Conservation (phyloP, 1,284 basidiomycete species). For the Mycosarcoma maydis region DNA sequence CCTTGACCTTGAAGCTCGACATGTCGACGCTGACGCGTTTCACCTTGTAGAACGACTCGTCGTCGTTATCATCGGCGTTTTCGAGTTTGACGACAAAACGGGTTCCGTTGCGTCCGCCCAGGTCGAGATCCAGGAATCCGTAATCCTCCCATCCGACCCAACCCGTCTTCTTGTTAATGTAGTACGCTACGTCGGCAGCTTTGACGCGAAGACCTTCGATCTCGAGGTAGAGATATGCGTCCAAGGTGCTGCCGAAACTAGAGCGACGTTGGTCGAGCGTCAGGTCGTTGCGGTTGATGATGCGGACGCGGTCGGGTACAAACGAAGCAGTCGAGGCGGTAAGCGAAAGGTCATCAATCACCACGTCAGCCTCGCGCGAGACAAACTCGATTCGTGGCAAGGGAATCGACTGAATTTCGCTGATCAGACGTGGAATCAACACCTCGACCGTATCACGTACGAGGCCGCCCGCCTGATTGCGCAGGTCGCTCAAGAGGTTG, state of each 20-base stretch:
- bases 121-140: slow-evolving; percentile 69
- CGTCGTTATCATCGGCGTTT: slow-evolving; percentile 69
- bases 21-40: slow-evolving; percentile 69
- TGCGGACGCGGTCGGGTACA: slow-evolving; percentile 69
- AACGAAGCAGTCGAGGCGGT: slow-evolving; percentile 68
- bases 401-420: slow-evolving; percentile 69
- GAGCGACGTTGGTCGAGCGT: slow-evolving; percentile 69
- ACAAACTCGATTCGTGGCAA: slow-evolving; percentile 69
- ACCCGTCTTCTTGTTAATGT: slow-evolving; percentile 68
- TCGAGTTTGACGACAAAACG: slow-evolving; percentile 69
- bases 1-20: slow-evolving; percentile 60
- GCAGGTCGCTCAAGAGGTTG: slow-evolving; percentile 36
- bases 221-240: slow-evolving; percentile 67
- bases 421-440: slow-evolving; percentile 68
- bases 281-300: slow-evolving; percentile 69
- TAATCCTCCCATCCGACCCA: slow-evolving; percentile 68
- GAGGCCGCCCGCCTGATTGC: slow-evolving; percentile 61
- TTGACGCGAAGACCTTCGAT: slow-evolving; percentile 69
- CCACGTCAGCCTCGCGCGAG: slow-evolving; percentile 68
- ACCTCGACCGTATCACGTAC: slow-evolving; percentile 69
- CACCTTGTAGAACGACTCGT: slow-evolving; percentile 70
- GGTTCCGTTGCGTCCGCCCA: slow-evolving; percentile 68
- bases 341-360: slow-evolving; percentile 68
- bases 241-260: slow-evolving; percentile 68
- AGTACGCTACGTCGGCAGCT: slow-evolving; percentile 70